Evolutionary conservation across 306 rosid genomes (phyloP).

Genomic region (Ammopiptanthus mongolicus): DNA sequence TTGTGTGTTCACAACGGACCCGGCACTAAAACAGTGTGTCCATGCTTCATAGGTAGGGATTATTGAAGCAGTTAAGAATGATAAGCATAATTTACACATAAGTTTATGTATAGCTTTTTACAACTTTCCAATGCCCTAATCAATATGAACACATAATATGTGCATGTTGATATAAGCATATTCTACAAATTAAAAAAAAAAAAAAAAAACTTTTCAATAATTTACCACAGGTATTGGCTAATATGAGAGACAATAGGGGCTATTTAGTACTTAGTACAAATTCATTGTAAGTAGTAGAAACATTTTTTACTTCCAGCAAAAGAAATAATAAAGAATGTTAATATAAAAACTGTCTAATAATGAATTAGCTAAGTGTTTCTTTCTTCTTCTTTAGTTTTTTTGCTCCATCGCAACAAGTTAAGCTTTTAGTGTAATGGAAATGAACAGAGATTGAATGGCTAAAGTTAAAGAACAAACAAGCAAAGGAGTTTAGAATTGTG

Average conservation of each 20-base stretch:
- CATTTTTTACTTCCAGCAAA: not conserved
- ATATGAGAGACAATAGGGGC: not conserved
- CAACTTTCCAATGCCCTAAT: not conserved
- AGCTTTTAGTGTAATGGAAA: not conserved
- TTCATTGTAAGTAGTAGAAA: not conserved
- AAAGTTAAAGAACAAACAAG: too few species aligned
- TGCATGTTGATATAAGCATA: too few species aligned
- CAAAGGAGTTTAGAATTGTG: too few species aligned
- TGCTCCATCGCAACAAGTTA: not conserved
- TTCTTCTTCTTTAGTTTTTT: not conserved
- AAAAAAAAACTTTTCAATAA: not conserved
- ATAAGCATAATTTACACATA: too few species aligned
- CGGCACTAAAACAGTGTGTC: too few species aligned
- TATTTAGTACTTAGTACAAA: not conserved
- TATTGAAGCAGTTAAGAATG: not conserved
- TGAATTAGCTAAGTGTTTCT: not conserved
- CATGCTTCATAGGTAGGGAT: not conserved
- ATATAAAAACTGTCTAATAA: not conserved
- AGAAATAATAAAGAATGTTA: not conserved
- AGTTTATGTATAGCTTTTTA: not conserved
- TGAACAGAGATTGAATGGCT: not conserved
- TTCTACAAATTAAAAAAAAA: not conserved
- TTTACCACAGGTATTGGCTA: not conserved
- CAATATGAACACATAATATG: too few species aligned
- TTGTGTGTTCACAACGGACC: too few species aligned